Base-by-base conservation (phyloP, 1,139 yeast species). In the Torulaspora pretoriensis region DNA sequence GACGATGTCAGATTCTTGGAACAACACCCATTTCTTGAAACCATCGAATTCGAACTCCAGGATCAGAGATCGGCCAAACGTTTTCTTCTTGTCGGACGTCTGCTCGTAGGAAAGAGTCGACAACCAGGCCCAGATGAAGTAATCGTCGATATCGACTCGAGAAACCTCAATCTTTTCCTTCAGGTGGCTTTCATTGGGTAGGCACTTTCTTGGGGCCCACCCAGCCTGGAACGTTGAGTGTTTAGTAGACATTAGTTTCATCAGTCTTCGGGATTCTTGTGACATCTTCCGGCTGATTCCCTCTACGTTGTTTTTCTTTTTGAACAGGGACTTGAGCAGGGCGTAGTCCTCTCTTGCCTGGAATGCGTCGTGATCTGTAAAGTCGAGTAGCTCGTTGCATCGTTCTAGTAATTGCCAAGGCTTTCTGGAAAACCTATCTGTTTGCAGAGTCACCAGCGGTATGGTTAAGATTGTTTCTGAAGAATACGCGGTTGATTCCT, bases 41-140 rank as follows among this genome's bases (percentile, higher is more conserved):
- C 89, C 90, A 63, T 80, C 81, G 50, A 81, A 68, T 17, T 72
- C 74, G 47, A 85, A 82, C 53, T 83, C 90, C 4, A 83, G 75
- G 4, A 88, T 86, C 45, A 87, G 71, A 0, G 95, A 80, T 49
- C 94, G 74, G 5, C 96, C 96, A 69, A 88, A 88, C 2, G 81
- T 65, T 26, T 75, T 75, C 62, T 84, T 84, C 54, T 81, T 78
- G 25, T 70, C 67, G 31, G 74, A 70, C 0, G 89, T 80, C 60
- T 86, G 87, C 58, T 88, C 96, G 35, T 81, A 75, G 0, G 87
- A 87, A 23, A 87, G 64, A 2, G 89, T 77, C 2, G 89, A 80
- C 55, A 87, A 70, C 96, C 96, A 88, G 0, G 95, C 78, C 96
- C 96, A 88, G 24, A 87, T 85, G 58, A 83, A 87, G 60, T 84